These are phyloP conservation scores for Phytopythium helicoides DNA, from an alignment of 352 stramenopile genomes.

Conservation along the genomic window DNA sequence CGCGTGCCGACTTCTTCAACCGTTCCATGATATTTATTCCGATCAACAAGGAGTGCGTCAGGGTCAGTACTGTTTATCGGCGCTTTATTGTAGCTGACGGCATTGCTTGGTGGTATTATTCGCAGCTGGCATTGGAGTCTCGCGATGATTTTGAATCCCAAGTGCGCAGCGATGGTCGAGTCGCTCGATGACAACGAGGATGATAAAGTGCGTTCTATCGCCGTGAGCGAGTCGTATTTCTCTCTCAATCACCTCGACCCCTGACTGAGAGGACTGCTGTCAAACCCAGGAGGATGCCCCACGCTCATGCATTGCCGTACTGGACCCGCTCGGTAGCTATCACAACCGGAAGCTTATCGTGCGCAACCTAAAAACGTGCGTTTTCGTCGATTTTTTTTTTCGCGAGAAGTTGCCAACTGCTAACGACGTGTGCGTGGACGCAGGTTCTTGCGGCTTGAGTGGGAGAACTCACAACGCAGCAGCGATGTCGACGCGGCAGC, in stretches of 20 bases:
- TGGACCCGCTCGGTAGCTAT: conserved; percentile 73
- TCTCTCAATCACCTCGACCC: no score
- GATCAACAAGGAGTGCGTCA: conserved; percentile 82
- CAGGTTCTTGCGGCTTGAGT: conserved; percentile 55
- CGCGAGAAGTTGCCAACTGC: conserved; percentile 1
- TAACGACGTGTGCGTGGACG: conserved; percentile 5
- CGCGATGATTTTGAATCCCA: conserved; percentile 73
- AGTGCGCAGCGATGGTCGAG: conserved; percentile 28
- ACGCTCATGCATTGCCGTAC: conserved; percentile 53
- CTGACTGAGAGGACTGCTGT: no score
- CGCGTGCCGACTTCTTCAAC: conserved; percentile 61
- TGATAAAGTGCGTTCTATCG: no score
- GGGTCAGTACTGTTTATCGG: no score
- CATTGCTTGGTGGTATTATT: conserved; percentile 6
- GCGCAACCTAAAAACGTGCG: conserved; percentile 56
- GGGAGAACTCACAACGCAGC: conserved; percentile 26
- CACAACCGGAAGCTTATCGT: conserved; percentile 58
- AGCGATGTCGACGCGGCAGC: not conserved
- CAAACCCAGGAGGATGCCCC: conserved; percentile 17
- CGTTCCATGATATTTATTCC: conserved; percentile 82
- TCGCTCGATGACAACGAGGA: conserved; percentile 10
- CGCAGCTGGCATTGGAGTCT: conserved; percentile 81
- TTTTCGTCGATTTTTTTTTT: not conserved
- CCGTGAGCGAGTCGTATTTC: no score
- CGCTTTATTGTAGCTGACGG: conserved; percentile 1